These are phyloP conservation scores for Lagerstroemia speciosa DNA, from an alignment of 345 rosid genomes.

Conservation along the genomic window DNA sequence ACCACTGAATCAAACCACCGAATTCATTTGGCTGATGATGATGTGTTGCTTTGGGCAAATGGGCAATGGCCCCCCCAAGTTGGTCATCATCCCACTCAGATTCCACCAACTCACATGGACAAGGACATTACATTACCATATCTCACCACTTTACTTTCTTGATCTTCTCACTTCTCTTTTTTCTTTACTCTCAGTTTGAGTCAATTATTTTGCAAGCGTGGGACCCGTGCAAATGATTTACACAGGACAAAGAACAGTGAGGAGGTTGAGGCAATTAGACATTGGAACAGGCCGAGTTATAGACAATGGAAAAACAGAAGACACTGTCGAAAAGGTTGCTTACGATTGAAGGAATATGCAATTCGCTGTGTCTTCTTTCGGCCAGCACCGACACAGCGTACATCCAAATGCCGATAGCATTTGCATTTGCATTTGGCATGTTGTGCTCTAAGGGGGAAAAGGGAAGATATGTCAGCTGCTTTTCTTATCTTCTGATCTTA, in stretches of 20 bases:
- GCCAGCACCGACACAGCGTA: not conserved
- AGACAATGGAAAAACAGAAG: not conserved
- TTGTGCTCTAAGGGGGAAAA: not conserved
- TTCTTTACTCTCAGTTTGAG: not conserved
- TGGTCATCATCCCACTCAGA: conserved; percentile 35
- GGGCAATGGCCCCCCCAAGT: conserved; percentile 14
- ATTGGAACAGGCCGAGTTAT: not conserved
- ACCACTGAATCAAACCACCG: too few relatives aligned
- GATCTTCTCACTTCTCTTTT: not conserved
- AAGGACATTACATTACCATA: not conserved
- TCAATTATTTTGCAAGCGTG: not conserved
- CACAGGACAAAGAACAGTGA: not conserved
- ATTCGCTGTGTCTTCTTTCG: not conserved
- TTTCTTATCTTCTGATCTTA: not conserved
- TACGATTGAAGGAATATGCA: not conserved
- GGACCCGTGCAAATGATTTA: not conserved
- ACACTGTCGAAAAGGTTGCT: not conserved
- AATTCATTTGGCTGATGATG: not conserved
- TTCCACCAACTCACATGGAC: conserved; percentile 15
- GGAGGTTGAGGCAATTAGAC: not conserved
- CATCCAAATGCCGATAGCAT: not conserved
- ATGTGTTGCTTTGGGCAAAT: not conserved
- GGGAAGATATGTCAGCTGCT: not conserved
- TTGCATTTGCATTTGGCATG: not conserved
- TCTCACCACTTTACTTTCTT: not conserved